Percentiles rank a stretch among this genome's conserved stretches.
Conservation (phyloP, 306 rosid genomes). For the Cucumis cinereus region DNA sequence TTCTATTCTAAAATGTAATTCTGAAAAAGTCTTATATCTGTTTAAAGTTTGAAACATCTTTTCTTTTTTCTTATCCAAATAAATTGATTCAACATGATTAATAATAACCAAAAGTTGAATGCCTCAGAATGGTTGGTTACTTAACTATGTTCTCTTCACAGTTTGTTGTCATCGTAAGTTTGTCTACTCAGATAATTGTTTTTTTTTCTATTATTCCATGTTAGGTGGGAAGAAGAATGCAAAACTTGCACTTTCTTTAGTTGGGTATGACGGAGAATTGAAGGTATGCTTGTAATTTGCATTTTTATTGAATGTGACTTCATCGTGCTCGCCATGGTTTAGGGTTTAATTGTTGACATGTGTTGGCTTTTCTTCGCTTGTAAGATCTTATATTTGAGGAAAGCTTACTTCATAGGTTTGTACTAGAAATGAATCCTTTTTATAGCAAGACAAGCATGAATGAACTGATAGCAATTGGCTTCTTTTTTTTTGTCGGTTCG, state of each 20-base stretch:
- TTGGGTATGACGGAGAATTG: slow-evolving; percentile 75
- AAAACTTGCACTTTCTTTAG: slow-evolving; percentile 75
- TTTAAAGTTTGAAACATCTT: too few species aligned
- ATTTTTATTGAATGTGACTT: slow-evolving; percentile 12
- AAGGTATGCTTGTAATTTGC: slow-evolving; percentile 33
- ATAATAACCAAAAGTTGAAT: too few species aligned
- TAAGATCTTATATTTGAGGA: too few species aligned
- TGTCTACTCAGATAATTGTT: slow-evolving; percentile 2
- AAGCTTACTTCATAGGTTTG: too few species aligned
- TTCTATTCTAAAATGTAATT: too few species aligned
- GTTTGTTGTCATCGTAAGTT: slow-evolving; percentile 1
- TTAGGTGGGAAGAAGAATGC: slow-evolving; percentile 86
- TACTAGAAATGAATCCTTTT: background rate
- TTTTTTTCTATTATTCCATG: slow-evolving; percentile 15
- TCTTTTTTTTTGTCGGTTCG: background rate
- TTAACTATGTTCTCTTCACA: slow-evolving; percentile 5
- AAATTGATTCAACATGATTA: too few species aligned
- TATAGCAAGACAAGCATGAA: background rate
- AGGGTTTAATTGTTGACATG: slow-evolving; percentile 6
- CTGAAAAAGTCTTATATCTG: too few species aligned
- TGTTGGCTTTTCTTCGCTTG: background rate
- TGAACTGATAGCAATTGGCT: background rate
- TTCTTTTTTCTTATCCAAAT: too few species aligned
- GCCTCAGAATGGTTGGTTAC: slow-evolving; percentile 54
- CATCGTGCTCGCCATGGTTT: background rate